Percentiles rank a stretch among this genome's conserved stretches.
phyloP scores from a whole-genome alignment of 1,284 basidiomycete species.

The Cutaneotrichosporon mucoides region DNA sequence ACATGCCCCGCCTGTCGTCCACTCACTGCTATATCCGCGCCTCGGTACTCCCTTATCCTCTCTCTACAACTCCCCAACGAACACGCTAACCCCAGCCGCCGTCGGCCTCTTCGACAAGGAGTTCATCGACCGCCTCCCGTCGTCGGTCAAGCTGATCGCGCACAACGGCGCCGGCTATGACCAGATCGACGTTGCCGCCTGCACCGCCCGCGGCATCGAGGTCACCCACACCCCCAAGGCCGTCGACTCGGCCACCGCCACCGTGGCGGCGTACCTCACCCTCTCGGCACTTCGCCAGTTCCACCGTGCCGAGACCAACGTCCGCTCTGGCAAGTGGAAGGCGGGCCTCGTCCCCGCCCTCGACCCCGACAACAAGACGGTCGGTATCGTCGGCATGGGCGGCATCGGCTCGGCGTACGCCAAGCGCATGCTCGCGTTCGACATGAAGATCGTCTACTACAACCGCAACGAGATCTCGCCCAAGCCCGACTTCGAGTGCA shows the following conservation, averaged over 20 bases:
- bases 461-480: constrained; percentile 60
- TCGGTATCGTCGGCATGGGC: constrained; percentile 84
- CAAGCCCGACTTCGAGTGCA: constrained; percentile 65
- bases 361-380: constrained; percentile 71
- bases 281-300: constrained; percentile 80
- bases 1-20: no score
- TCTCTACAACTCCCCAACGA: no score
- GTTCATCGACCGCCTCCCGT: constrained; percentile 64
- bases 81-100: constrained; percentile 7
- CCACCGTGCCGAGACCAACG: constrained; percentile 64
- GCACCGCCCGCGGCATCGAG: constrained; percentile 68
- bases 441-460: constrained; percentile 79
- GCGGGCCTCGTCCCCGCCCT: constrained; percentile 56
- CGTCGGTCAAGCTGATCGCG: constrained; percentile 73
- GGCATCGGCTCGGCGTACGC: constrained; percentile 65
- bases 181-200: constrained; percentile 71
- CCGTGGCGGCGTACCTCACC: constrained; percentile 77
- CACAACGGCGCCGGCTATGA: constrained; percentile 94
- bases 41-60: no score
- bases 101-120: constrained; percentile 78
- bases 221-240: constrained; percentile 89
- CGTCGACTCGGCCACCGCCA: constrained; percentile 88
- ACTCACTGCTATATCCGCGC: no score
- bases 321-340: constrained; percentile 60
- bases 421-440: constrained; percentile 47